Conservation (phyloP, 2,329 filamentous ascomycete species). For the Ophiosphaerella korrae region DNA sequence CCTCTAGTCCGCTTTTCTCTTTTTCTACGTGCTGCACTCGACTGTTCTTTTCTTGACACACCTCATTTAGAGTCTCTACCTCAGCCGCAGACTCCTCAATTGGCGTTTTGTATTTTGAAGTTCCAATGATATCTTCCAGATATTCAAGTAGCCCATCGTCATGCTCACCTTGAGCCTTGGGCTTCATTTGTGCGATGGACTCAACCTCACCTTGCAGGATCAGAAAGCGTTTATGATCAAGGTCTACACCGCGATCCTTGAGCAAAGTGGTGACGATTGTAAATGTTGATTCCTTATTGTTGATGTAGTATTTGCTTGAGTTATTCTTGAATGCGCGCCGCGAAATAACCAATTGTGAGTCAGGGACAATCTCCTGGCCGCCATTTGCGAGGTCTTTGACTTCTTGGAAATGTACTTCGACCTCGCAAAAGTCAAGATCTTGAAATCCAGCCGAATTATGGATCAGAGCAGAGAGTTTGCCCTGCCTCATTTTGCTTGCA, state of each 20-base stretch:
- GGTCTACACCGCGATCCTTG: constrained; percentile 85
- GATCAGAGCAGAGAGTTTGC: constrained; percentile 96
- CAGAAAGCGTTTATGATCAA: constrained; percentile 97
- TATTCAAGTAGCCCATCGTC: constrained; percentile 97
- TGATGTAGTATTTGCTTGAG: constrained; percentile 97
- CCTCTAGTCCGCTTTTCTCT: constrained; percentile 88
- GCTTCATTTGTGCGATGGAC: constrained; percentile 98
- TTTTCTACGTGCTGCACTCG: constrained; percentile 98
- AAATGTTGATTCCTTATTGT: constrained; percentile 86
- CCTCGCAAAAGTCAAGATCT: constrained; percentile 88
- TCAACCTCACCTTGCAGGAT: constrained; percentile 98
- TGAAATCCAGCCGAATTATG: constrained; percentile 92
- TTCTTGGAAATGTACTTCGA: constrained; percentile 95
- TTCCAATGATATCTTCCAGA: constrained; percentile 97
- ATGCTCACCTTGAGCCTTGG: constrained; percentile 92
- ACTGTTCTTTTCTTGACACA: constrained; percentile 92
- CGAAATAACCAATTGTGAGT: constrained; percentile 86
- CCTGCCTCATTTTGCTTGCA: constrained; percentile 98
- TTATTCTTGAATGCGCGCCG: constrained; percentile 97
- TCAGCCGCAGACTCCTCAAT: constrained; percentile 93
- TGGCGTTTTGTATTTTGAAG: constrained; percentile 95
- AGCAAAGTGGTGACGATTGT: constrained; percentile 88
- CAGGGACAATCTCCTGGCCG: constrained; percentile 75
- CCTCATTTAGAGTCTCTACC: constrained; percentile 90
- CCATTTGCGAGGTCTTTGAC: constrained; percentile 86